Evolutionary conservation across 352 stramenopile species (phyloP), one percentile per base, ranked within the genome.

Genomic region (Achlya hypogyna): DNA sequence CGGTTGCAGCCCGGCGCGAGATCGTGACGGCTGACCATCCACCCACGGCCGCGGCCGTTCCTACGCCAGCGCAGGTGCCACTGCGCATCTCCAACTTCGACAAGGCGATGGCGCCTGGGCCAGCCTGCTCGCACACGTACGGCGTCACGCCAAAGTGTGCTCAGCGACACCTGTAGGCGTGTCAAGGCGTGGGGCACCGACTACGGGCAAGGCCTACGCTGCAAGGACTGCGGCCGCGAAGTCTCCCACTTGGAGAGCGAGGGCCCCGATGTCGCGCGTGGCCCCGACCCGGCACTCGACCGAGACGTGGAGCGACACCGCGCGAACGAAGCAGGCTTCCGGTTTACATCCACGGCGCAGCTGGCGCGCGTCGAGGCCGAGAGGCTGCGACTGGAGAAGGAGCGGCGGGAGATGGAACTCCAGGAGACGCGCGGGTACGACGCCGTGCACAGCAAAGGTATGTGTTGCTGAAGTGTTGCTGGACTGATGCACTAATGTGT

Each of bases 191-290:
- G 84, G 84, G 82, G 84, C 12, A 74, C 71, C 1, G 84, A 82
- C 54, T 91, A 92, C 34, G 75, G 73, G 8, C 74, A 74, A 3
- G 82, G 81, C 0, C 32, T 75, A 28, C 74, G 75, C 23, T 92
- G 84, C 65, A 89, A 89, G 35, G 69, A 71, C 5, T 92, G 84
- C 38, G 76, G 78, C 1, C 86, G 88, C 51, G 82, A 92, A 70
- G 83, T 91, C 75, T 72, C 73, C 12, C 76, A 72, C 3, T 82
- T 74, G 0, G 85, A 72, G n/a, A 75, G 88, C 47, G 79, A 92
- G 12, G 25, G 25, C 25, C 65, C 67, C 1, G 69, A 84, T 9
- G 79, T 87, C 0, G 40, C 45, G 5, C 70, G 75, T 29, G 82
- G 84, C 25, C 78, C 72, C 9, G 72, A 92, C 35, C 63, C 63